phyloP scores from a whole-genome alignment of 352 stramenopile species.

The Phytophthora rubi region DNA sequence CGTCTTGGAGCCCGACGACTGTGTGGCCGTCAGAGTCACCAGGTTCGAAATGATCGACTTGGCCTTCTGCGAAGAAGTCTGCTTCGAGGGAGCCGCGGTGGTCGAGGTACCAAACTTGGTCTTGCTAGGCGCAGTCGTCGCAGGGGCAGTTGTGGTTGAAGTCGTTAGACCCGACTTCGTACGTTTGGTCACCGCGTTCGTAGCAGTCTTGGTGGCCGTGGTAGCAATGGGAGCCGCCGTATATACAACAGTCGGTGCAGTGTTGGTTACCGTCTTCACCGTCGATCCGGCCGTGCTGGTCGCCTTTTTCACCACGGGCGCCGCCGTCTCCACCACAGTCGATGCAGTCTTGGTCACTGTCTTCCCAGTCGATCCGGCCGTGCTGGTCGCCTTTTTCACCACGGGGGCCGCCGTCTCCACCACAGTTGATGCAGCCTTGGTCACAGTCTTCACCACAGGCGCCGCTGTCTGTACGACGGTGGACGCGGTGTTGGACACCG shows the following conservation, averaged over 20 bases:
- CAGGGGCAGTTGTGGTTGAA: neutral
- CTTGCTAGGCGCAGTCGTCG: constrained; percentile 17
- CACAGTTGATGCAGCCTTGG: neutral
- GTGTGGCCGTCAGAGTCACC: constrained; percentile 23
- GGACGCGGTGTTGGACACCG: neutral
- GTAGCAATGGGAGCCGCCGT: neutral
- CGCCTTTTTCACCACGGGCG: constrained; percentile 4
- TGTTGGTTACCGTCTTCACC: constrained; percentile 7
- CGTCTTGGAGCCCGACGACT: constrained; percentile 29
- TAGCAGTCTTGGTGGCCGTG: neutral
- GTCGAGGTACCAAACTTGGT: constrained; percentile 15
- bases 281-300: constrained; percentile 2
- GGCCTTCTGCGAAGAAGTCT: constrained; percentile 15
- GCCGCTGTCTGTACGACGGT: constrained; percentile 3
- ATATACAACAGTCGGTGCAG: neutral
- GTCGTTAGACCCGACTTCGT: constrained; percentile 17
- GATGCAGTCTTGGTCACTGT: constrained; percentile 5
- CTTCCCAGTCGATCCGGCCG: constrained; percentile 2
- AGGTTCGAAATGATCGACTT: constrained; percentile 22
- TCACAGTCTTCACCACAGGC: constrained; percentile 6
- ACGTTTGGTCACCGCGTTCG: constrained; percentile 3
- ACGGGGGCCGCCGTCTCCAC: neutral
- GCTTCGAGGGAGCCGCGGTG: constrained; percentile 1
- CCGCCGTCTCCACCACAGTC: constrained; percentile 5
- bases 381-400: neutral